These are phyloP conservation scores for Xylona heveae DNA, from an alignment of 495 filamentous ascomycete genomes.

Conservation along the genomic window DNA sequence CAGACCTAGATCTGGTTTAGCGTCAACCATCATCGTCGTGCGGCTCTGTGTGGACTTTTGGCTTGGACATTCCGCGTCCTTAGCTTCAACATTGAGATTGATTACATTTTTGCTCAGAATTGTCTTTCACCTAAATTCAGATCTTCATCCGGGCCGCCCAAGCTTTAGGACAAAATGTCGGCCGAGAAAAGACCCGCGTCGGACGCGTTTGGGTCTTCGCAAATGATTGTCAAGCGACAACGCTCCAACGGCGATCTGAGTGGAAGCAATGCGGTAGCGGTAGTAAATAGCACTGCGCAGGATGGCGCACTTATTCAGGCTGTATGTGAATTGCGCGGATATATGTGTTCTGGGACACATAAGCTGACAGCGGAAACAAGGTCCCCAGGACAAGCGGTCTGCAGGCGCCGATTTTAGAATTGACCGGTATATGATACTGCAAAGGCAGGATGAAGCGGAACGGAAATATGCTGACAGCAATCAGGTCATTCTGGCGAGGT, in stretches of 20 bases:
- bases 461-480: neutral
- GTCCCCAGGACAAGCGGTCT: slow-evolving; percentile 65
- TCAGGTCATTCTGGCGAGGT: slow-evolving; percentile 57
- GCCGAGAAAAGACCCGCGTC: slow-evolving; percentile 76
- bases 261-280: slow-evolving; percentile 32
- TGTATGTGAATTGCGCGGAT: slow-evolving; percentile 25
- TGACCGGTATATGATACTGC: slow-evolving; percentile 37
- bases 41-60: too few relatives aligned
- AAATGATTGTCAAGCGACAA: slow-evolving; percentile 77
- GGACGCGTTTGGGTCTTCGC: slow-evolving; percentile 53
- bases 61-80: too few relatives aligned
- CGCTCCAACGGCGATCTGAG: slow-evolving; percentile 47
- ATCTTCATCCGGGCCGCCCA: too few relatives aligned
- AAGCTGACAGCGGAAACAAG: slow-evolving; percentile 23
- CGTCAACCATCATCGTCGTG: too few relatives aligned
- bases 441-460: neutral
- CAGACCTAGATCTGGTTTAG: too few relatives aligned
- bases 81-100: too few relatives aligned
- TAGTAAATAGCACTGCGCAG: slow-evolving; percentile 41
- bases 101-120: too few relatives aligned
- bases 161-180: slow-evolving; percentile 40
- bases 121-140: too few relatives aligned
- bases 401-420: slow-evolving; percentile 86
- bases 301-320: slow-evolving; percentile 65
- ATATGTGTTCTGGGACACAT: slow-evolving; percentile 14